These are phyloP conservation scores for Ceriops zippeliana DNA, from an alignment of 345 rosid genomes.

Conservation along the genomic window DNA sequence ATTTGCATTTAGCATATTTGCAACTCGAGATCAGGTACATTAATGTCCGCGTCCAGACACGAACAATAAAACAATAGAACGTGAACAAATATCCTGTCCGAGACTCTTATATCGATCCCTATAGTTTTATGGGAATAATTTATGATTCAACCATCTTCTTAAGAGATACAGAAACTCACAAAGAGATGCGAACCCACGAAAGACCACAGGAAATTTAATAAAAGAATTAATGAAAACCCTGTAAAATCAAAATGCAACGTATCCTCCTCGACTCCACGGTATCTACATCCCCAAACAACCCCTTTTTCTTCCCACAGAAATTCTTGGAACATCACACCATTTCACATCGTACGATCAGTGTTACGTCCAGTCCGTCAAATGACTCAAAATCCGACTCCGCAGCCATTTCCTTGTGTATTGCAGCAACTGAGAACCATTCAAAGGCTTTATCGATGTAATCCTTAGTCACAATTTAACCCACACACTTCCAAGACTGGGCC, in stretches of 20 bases:
- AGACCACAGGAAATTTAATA: conserved; percentile 19
- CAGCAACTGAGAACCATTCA: conserved; percentile 4
- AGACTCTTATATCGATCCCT: conserved; percentile 21
- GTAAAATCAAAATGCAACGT: conserved; percentile 8
- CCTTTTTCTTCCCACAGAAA: conserved; percentile 19
- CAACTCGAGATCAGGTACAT: background rate
- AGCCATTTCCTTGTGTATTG: background rate
- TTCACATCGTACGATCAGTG: background rate
- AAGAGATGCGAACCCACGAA: conserved; percentile 8
- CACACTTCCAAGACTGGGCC: conserved; percentile 90
- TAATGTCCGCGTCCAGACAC: background rate
- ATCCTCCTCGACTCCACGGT: conserved; percentile 19
- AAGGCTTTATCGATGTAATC: background rate
- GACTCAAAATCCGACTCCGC: background rate
- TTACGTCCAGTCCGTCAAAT: background rate
- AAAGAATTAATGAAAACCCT: conserved; percentile 21
- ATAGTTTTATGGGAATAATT: conserved; percentile 21
- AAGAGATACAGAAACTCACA: conserved; percentile 16
- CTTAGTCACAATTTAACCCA: conserved; percentile 82
- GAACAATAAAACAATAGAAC: conserved; percentile 7
- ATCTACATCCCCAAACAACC: conserved; percentile 31
- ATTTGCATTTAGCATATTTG: background rate
- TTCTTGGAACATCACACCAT: conserved; percentile 5
- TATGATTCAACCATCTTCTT: conserved; percentile 18
- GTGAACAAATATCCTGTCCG: background rate